These are phyloP conservation scores for Russula dissimulans DNA, from an alignment of 768 basidiomycete genomes.

Conservation along the genomic window DNA sequence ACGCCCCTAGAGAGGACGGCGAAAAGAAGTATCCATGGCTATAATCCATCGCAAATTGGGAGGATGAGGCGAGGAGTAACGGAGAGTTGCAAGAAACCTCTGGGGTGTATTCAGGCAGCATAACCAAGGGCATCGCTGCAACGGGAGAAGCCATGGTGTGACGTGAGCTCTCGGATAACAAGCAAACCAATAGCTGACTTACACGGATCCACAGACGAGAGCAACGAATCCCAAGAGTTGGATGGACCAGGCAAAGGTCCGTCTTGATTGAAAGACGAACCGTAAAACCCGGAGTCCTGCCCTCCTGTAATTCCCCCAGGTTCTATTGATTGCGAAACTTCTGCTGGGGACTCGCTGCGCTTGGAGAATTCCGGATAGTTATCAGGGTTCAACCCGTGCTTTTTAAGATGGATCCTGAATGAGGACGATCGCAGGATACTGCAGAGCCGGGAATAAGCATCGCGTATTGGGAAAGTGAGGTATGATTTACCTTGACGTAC, in stretches of 20 bases:
- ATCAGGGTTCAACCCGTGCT: slow-evolving; percentile 34
- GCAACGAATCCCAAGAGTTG: background rate
- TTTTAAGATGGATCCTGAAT: slow-evolving; percentile 43
- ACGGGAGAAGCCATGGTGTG: background rate
- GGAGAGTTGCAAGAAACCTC: background rate
- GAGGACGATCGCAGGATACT: slow-evolving; percentile 60
- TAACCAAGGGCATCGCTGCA: background rate
- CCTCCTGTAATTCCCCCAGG: background rate
- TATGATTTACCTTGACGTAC: slow-evolving; percentile 24
- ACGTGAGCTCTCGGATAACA: background rate
- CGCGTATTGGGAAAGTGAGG: background rate
- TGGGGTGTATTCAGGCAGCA: background rate
- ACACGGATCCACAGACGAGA: background rate
- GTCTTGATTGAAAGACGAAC: background rate
- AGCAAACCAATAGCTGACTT: background rate
- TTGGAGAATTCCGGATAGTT: slow-evolving; percentile 10
- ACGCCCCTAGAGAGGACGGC: background rate
- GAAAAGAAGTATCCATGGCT: background rate
- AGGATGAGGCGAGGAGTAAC: background rate
- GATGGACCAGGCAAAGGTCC: background rate
- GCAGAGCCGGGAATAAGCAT: background rate
- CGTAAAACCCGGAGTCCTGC: background rate
- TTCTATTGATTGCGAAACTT: background rate
- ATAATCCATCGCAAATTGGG: background rate
- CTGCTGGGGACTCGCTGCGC: background rate